phyloP scores from a whole-genome alignment of 371 early-diverging fungal species.

The Actinomortierella ambigua region DNA sequence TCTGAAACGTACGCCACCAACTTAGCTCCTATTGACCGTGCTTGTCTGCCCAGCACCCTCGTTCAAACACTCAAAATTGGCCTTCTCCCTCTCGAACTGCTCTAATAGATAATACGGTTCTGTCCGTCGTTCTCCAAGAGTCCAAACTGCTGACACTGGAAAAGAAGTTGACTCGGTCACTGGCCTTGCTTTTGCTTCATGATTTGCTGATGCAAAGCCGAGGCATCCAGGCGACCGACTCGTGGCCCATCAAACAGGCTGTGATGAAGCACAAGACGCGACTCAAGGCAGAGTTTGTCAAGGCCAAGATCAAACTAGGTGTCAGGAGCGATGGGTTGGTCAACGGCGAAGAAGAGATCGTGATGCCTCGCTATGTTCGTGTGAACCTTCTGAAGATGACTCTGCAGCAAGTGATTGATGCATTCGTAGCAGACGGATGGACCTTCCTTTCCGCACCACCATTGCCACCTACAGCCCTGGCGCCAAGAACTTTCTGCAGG shows the following conservation, averaged over 20 bases:
- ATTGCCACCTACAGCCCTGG: constrained; percentile 35
- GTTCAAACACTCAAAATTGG: too few species aligned
- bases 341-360: constrained; percentile 53
- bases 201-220: constrained; percentile 83
- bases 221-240: constrained; percentile 70
- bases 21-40: too few species aligned
- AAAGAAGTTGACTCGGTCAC: constrained; percentile 50
- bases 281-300: constrained; percentile 77
- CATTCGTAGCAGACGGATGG: constrained; percentile 68
- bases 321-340: constrained; percentile 71
- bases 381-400: constrained; percentile 76
- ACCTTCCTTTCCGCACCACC: constrained; percentile 31
- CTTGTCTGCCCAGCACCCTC: too few species aligned
- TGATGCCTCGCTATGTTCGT: constrained; percentile 77
- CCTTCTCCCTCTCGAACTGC: too few species aligned
- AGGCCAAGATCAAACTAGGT: constrained; percentile 71
- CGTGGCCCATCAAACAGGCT: constrained; percentile 64
- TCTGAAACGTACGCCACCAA: constrained; percentile 74
- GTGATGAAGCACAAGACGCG: constrained; percentile 70
- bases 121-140: constrained; percentile 48
- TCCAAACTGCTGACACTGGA: constrained; percentile 49
- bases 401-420: constrained; percentile 67
- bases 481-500: constrained; percentile 48
- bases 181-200: constrained; percentile 74
- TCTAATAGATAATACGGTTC: constrained; percentile 26